Conservation (phyloP, 1,284 basidiomycete species). For the Bjerkandera adusta region DNA sequence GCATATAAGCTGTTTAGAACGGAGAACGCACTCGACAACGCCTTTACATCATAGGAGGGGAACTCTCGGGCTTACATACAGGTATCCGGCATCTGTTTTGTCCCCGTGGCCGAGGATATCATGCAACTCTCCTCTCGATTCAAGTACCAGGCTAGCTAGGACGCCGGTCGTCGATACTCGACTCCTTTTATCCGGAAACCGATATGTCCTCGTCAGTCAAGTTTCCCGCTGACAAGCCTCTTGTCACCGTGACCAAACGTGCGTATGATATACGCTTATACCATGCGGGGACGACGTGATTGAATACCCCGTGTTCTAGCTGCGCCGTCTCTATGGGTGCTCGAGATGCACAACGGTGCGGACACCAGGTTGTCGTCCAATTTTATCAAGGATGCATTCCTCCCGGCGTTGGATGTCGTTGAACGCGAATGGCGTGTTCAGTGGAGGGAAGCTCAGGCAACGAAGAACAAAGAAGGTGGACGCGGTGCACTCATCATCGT, state of each 20-base stretch:
- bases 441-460: slow-evolving; percentile 42
- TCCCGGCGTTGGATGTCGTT: slow-evolving; percentile 74
- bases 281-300: neutral
- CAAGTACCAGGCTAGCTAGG: no score
- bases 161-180: no score
- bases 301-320: slow-evolving; percentile 37
- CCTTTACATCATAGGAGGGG: no score
- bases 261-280: slow-evolving; percentile 24
- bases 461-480: slow-evolving; percentile 34
- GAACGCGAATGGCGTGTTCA: slow-evolving; percentile 75
- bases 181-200: no score
- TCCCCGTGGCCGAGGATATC: no score
- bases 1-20: no score
- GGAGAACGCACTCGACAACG: no score
- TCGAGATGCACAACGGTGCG: slow-evolving; percentile 74
- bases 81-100: no score
- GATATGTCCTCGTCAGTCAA: slow-evolving; percentile 44
- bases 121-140: no score
- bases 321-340: slow-evolving; percentile 61
- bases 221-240: slow-evolving; percentile 45
- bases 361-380: slow-evolving; percentile 71
- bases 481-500: slow-evolving; percentile 78
- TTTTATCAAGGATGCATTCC: slow-evolving; percentile 60
- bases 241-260: slow-evolving; percentile 68
- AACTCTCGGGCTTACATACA: no score